phyloP scores from a whole-genome alignment of 2,329 filamentous ascomycete genomes.

The Lecanicillium sp. region DNA sequence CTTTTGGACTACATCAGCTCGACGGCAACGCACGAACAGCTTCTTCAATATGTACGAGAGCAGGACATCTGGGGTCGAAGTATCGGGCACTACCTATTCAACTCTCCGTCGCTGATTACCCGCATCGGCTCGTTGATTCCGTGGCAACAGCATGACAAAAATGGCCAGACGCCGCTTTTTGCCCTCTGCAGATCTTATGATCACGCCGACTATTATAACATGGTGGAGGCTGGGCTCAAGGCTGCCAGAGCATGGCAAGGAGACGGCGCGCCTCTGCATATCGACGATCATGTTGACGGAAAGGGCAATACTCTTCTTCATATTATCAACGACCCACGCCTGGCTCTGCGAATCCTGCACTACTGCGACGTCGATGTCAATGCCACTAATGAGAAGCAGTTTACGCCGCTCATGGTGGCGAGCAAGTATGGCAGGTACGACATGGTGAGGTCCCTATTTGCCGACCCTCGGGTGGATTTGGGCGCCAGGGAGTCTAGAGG shows the following conservation, averaged over 20 bases:
- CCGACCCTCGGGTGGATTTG: slow-evolving; percentile 80
- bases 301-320: slow-evolving; percentile 96
- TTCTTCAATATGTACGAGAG: slow-evolving; percentile 61
- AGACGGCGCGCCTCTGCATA: slow-evolving; percentile 71
- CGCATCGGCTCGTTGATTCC: slow-evolving; percentile 71
- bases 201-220: slow-evolving; percentile 74
- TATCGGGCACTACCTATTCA: slow-evolving; percentile 92
- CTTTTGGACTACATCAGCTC: slow-evolving; percentile 65
- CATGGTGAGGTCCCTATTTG: slow-evolving; percentile 81
- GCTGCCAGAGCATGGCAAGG: slow-evolving; percentile 67
- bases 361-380: slow-evolving; percentile 94
- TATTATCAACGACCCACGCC: slow-evolving; percentile 77
- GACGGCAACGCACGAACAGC: slow-evolving; percentile 43
- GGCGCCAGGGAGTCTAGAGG: slow-evolving; percentile 78
- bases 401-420: slow-evolving; percentile 94
- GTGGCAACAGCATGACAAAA: slow-evolving; percentile 88
- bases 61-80: slow-evolving; percentile 84
- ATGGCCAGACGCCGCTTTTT: slow-evolving; percentile 96
- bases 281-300: slow-evolving; percentile 86
- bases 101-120: slow-evolving; percentile 72
- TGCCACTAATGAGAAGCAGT: slow-evolving; percentile 87
- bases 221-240: slow-evolving; percentile 77
- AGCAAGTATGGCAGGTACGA: slow-evolving; percentile 97
- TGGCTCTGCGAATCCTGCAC: slow-evolving; percentile 68
- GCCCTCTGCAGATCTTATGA: slow-evolving; percentile 94